These are phyloP conservation scores for Metschnikowia santaceciliae DNA, from an alignment of 805 yeast species.

Conservation along the genomic window DNA sequence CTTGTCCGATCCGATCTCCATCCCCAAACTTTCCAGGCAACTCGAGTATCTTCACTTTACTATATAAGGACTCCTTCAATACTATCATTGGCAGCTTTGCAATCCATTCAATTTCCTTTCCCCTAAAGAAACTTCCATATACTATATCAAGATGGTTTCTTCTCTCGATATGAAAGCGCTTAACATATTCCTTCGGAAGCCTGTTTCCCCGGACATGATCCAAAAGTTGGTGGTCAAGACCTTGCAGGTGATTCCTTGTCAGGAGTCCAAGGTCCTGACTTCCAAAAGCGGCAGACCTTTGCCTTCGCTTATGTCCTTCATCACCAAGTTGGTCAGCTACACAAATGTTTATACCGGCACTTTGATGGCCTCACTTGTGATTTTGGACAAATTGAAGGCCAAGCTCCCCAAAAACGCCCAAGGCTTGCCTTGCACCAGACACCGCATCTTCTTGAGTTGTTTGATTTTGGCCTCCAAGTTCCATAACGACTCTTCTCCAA, in stretches of 20 bases:
- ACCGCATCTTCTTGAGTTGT: constrained; percentile 71
- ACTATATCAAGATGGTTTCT: constrained; percentile 16
- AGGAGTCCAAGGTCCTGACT: constrained; percentile 28
- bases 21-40: neutral
- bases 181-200: constrained; percentile 54
- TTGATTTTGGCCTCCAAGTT: constrained; percentile 68
- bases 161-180: constrained; percentile 48
- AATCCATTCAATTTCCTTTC: neutral
- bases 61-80: neutral
- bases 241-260: constrained; percentile 63
- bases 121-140: neutral
- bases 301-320: constrained; percentile 73
- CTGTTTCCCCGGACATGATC: constrained; percentile 72
- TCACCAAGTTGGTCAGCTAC: constrained; percentile 65
- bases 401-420: constrained; percentile 68
- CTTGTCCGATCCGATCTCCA: neutral
- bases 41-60: neutral
- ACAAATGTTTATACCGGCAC: constrained; percentile 82
- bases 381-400: constrained; percentile 56
- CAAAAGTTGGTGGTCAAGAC: constrained; percentile 64
- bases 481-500: constrained; percentile 76
- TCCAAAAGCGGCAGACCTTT: constrained; percentile 37
- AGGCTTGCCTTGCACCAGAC: constrained; percentile 77
- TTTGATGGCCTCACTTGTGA: constrained; percentile 66
- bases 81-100: neutral